phyloP scores from a whole-genome alignment of 2,329 filamentous ascomycete genomes.

The Apiospora pterosperma region DNA sequence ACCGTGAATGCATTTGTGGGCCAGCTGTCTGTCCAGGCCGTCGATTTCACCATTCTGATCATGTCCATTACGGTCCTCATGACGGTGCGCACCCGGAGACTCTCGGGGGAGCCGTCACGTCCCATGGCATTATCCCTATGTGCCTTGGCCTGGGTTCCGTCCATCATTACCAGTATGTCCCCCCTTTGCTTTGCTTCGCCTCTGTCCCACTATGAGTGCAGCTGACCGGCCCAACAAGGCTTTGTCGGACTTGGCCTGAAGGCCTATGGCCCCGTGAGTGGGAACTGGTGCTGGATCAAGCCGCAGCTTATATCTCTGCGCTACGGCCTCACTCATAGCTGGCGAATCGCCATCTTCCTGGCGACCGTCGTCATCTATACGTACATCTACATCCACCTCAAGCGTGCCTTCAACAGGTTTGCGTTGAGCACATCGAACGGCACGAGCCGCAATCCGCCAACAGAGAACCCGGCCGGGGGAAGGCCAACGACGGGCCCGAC shows the following conservation, averaged over 20 bases:
- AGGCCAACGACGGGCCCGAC: background rate
- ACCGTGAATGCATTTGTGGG: conserved; percentile 40
- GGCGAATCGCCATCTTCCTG: conserved; percentile 40
- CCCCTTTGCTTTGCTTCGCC: background rate
- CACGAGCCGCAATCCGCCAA: background rate
- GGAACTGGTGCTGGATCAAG: conserved; percentile 48
- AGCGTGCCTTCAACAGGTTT: conserved; percentile 15
- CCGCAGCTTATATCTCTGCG: conserved; percentile 33
- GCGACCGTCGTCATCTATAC: conserved; percentile 37
- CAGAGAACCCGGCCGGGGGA: background rate
- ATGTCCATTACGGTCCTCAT: conserved; percentile 40
- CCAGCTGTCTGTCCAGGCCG: conserved; percentile 42
- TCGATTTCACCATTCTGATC: conserved; percentile 40
- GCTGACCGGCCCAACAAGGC: background rate
- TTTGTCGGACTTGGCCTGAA: conserved; percentile 22
- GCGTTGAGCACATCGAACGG: background rate
- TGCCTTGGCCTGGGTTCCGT: conserved; percentile 36
- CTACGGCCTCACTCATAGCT: conserved; percentile 41
- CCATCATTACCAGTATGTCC: conserved; percentile 32
- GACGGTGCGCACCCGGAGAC: conserved; percentile 32
- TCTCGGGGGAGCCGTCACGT: conserved; percentile 27
- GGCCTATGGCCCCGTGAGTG: conserved; percentile 34
- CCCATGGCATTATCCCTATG: conserved; percentile 30
- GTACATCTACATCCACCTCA: conserved; percentile 36
- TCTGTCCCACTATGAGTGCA: background rate